Conservation (phyloP, 2,329 filamentous ascomycete species). For the Ophiostoma himal-ulmi region DNA sequence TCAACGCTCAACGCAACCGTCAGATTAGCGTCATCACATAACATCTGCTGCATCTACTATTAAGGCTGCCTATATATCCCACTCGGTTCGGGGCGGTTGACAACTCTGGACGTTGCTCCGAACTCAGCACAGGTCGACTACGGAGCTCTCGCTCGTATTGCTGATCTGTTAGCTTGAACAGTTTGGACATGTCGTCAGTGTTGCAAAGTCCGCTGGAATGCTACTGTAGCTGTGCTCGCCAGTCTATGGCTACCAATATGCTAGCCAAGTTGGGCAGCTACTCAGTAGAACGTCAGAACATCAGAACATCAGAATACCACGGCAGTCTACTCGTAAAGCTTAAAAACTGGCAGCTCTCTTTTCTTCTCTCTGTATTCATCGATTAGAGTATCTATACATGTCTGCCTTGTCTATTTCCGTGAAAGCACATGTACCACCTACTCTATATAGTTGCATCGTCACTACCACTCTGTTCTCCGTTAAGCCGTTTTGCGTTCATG, state of each 20-base stretch:
- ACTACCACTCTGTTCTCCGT: not conserved
- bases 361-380: too few relatives aligned
- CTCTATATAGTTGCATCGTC: not conserved
- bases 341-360: not conserved
- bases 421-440: not conserved
- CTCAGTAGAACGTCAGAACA: not conserved
- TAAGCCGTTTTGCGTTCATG: not conserved
- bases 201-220: slow-evolving; percentile 8
- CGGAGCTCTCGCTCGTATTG: not conserved
- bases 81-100: slow-evolving; percentile 8
- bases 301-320: not conserved
- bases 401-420: not conserved
- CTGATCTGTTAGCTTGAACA: not conserved
- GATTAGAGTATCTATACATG: not conserved
- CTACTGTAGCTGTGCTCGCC: not conserved
- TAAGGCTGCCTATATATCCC: not conserved
- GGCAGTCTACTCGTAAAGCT: not conserved
- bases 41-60: not conserved
- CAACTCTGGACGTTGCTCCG: slow-evolving; percentile 13
- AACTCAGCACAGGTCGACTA: not conserved
- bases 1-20: not conserved
- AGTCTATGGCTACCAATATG: not conserved
- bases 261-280: too few relatives aligned
- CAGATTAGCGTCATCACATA: slow-evolving; percentile 1
- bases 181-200: not conserved